Base-by-base conservation (phyloP, 176 grass and related monocot genomes). In the Neostapfia colusana region DNA sequence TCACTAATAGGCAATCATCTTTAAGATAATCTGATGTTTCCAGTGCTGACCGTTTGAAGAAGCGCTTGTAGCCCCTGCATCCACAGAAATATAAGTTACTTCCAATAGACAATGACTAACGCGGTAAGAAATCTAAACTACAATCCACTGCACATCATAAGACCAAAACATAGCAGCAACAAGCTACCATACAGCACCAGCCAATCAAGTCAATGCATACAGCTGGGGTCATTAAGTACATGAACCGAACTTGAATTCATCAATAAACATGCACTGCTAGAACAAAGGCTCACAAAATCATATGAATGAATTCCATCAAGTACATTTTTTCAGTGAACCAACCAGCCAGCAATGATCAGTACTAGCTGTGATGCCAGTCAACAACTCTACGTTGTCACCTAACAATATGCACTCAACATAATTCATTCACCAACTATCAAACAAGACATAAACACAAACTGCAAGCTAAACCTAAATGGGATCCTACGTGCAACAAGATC, bases 21-120 rank as follows among this genome's bases (percentile, higher is more conserved):
- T 94, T 98, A 65, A 98, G 82, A 79, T 94, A 98, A 87, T 98
- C 95, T 86, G 95, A 98, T 87, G 84, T 77, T 86, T 98, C 95
- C 58, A 98, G 79, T 26, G 82, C 72, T 72, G 89, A 79, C 67
- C 95, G 84, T 86, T 92, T 94, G 75, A 92, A 94, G 69, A 98
- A 98, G 46, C 91, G 89, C 70, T 98, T 98, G 56, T 98, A 98
- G 55, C 95, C 95, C 95, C 95, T 98, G 85, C 82, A 90, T 57
- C 23, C 8, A 49, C 23, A 85, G 24, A 82, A 80, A 59, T 1
- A 27, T 69, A 50, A 41, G 55, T 59, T 69, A 79, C 26, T 66
- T 72, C 25, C 39, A 15, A 53, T 27, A 59, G 10, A 13, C 11
- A 7, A 59, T 59, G 38, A 75, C 63, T 56, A 34, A n/a, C n/a